Evolutionary conservation across 2,329 filamentous ascomycete genomes (phyloP), one percentile per base, ranked within the genome.

Genomic region (Lachnellula subtilissima): DNA sequence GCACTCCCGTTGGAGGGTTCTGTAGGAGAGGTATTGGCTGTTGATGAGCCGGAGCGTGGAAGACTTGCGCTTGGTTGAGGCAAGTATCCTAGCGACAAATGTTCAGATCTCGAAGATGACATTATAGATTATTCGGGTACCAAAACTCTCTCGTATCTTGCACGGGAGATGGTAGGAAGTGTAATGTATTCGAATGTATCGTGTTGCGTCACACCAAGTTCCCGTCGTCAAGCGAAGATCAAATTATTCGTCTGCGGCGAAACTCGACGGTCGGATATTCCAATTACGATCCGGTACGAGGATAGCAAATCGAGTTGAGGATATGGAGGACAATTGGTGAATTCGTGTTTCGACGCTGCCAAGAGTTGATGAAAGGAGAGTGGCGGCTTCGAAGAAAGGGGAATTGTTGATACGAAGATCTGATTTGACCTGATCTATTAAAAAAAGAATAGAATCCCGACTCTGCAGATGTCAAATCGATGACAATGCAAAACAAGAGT

Each of bases 21-120:
- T 69, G 87, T 87, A 42, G 91, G 89, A 43, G 91, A 92, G 63
- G 87, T 91, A 72, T 84, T 88, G 67, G 87, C 81, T 57, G 88
- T 91, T 42, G 91, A 92, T 49, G 91, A 91, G 65, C 84, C 86
- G 50, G 91, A 94, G 40, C 67, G 65, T 17, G 65, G 59, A 19
- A 67, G 59, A 17, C 57, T 56, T 6, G 56, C 56, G 50, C 58
- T 54, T 49, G 66, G 59, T 76, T 67, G 83, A 78, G 71, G 83
- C 80, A 72, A 84, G 75, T 90, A 92, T 76, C 89, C 89, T 74
- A 94, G 84, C 72, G 87, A 87, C 78, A 94, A 83, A 73, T 93
- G 89, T 73, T 96, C 90, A 69, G 89, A 84, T 83, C 91, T 87
- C 74, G 87, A 81, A 76, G 83, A 89, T 80, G 89, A 88, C 91